Evolutionary conservation across 345 rosid genomes (phyloP).

Genomic region (Eucalyptus guilfoylei): DNA sequence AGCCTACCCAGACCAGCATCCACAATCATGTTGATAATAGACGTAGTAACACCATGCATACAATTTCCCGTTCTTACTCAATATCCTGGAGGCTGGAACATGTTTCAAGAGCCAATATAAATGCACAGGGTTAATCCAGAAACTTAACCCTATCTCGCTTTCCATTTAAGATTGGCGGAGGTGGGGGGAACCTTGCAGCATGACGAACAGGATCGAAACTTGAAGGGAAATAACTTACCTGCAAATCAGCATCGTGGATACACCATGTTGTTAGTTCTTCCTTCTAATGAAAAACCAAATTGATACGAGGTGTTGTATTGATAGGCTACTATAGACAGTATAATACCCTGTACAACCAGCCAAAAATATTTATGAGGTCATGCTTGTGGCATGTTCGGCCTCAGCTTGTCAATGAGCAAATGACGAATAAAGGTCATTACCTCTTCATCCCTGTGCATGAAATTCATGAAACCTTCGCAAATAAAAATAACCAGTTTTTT

Average conservation of each 20-base stretch:
- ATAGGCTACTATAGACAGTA: not conserved
- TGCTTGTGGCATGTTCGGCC: not conserved
- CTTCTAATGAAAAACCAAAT: not conserved
- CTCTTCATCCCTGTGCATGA: slow-evolving; percentile 91
- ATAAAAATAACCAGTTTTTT: no score
- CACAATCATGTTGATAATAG: no score
- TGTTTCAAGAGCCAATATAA: not conserved
- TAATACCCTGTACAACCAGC: not conserved
- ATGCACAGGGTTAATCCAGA: not conserved
- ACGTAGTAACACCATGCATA: no score
- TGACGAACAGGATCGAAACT: slow-evolving; percentile 66
- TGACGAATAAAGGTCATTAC: slow-evolving; percentile 9
- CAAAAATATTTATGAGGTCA: not conserved
- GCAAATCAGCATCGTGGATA: slow-evolving; percentile 1
- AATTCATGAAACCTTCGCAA: slow-evolving; percentile 53
- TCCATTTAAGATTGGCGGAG: slow-evolving; percentile 45
- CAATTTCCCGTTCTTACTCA: not conserved
- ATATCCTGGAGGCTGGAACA: not conserved
- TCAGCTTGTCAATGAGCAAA: not conserved
- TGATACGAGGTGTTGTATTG: not conserved
- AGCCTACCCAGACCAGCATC: no score
- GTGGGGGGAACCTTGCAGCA: slow-evolving; percentile 48
- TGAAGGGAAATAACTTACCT: slow-evolving; percentile 92
- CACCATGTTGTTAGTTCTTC: not conserved
- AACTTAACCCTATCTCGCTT: slow-evolving; percentile 63